Evolutionary conservation across 1,284 basidiomycete species (phyloP).

Genomic region (Cutaneotrichosporon cutaneum): DNA sequence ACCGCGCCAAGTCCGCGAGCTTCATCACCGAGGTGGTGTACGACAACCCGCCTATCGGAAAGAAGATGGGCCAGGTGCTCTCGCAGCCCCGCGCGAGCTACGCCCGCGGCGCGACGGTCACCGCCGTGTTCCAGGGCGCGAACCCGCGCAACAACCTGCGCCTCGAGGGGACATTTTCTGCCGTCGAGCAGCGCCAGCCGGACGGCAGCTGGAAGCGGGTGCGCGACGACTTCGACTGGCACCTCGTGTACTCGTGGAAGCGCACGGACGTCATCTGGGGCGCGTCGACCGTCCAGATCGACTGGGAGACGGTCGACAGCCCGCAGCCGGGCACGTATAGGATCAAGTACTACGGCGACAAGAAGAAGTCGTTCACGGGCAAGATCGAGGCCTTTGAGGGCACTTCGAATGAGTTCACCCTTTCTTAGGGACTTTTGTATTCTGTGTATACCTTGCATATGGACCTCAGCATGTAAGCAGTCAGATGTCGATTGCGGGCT

Average conservation of each 20-base stretch:
- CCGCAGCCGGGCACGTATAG: conserved; percentile 16
- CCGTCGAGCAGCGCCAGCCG: conserved; percentile 14
- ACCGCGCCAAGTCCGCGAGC: conserved; percentile 2
- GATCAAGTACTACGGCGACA: conserved; percentile 20
- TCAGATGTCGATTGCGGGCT: no score
- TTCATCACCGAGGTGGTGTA: conserved; percentile 15
- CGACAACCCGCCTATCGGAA: conserved; percentile 16
- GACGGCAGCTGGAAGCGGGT: conserved; percentile 16
- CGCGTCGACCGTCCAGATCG: conserved; percentile 10
- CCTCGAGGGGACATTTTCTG: conserved; percentile 20
- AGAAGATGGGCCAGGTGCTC: conserved; percentile 12
- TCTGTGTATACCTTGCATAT: neutral
- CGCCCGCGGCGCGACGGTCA: conserved; percentile 2
- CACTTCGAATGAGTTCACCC: neutral
- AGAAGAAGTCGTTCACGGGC: conserved; percentile 13
- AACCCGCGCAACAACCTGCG: conserved; percentile 27
- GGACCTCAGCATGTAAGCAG: neutral
- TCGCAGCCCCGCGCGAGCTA: conserved; percentile 7
- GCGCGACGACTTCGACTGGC: conserved; percentile 20
- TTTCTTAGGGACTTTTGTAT: neutral
- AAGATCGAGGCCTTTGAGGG: conserved; percentile 16
- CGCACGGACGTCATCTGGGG: conserved; percentile 11
- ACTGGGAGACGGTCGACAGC: conserved; percentile 19
- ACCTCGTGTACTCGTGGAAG: conserved; percentile 17
- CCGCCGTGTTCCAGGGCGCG: conserved; percentile 15